Evolutionary conservation across 1,284 basidiomycete genomes (phyloP).

Genomic region (Ganoderma lucidum): DNA sequence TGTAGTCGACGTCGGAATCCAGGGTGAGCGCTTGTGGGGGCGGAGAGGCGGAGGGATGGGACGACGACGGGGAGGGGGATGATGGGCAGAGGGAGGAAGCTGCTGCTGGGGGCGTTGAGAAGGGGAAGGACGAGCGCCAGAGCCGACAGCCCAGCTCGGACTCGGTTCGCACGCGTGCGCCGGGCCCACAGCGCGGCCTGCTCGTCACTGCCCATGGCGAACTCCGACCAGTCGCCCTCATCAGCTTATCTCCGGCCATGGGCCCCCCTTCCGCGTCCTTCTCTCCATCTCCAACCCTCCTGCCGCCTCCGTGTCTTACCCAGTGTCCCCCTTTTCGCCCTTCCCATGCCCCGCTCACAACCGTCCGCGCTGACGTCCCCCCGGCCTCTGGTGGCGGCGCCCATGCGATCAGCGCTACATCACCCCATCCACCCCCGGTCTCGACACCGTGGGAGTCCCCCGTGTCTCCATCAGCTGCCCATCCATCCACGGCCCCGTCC

Average conservation of each 20-base stretch:
- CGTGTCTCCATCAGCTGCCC: slow-evolving; percentile 29
- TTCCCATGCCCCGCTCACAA: slow-evolving; percentile 8
- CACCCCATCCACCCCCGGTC: slow-evolving; percentile 24
- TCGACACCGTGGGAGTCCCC: slow-evolving; percentile 34
- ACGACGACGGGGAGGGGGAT: slow-evolving; percentile 56
- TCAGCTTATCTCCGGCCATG: slow-evolving; percentile 34
- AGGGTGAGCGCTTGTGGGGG: slow-evolving; percentile 35
- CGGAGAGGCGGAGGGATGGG: slow-evolving; percentile 37
- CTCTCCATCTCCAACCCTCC: slow-evolving; percentile 16
- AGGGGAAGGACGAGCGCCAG: slow-evolving; percentile 51
- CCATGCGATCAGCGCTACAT: slow-evolving; percentile 27
- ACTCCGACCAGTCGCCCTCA: slow-evolving; percentile 40
- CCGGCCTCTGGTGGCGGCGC: slow-evolving; percentile 27
- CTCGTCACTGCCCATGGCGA: slow-evolving; percentile 44
- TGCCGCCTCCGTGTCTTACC: slow-evolving; percentile 13
- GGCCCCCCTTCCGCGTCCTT: slow-evolving; percentile 4
- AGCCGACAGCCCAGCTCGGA: slow-evolving; percentile 44
- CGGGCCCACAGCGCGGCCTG: slow-evolving; percentile 37
- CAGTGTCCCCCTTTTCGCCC: slow-evolving; percentile 4
- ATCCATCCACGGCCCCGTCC: slow-evolving; percentile 32
- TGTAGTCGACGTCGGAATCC: slow-evolving; percentile 31
- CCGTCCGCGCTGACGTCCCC: slow-evolving; percentile 25
- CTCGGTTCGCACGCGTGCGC: slow-evolving; percentile 47
- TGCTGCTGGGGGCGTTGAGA: slow-evolving; percentile 53
- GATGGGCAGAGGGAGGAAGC: slow-evolving; percentile 44